These are phyloP conservation scores for Spinellus fusiger DNA, from an alignment of 192 early-diverging fungal species.

Conservation along the genomic window DNA sequence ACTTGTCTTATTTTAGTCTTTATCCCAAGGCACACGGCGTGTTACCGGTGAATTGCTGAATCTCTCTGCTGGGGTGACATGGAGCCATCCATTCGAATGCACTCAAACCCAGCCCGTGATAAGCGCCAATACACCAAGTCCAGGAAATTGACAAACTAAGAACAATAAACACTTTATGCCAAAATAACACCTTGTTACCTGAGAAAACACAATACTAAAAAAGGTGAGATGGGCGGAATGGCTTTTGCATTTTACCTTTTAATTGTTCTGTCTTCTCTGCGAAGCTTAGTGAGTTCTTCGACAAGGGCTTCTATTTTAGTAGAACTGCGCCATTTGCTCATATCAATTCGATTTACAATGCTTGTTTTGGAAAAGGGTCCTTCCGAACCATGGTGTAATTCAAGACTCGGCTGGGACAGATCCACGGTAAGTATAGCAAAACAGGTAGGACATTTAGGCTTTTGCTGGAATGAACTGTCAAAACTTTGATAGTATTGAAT, in stretches of 20 bases:
- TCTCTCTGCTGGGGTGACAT: constrained; percentile 79
- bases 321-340: constrained; percentile 79
- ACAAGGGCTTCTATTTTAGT: constrained; percentile 95
- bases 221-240: too few relatives aligned
- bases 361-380: constrained; percentile 44
- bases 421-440: constrained; percentile 73
- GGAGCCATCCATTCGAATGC: constrained; percentile 80
- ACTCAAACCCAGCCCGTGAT: constrained; percentile 78
- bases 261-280: constrained; percentile 63
- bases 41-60: constrained; percentile 54
- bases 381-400: constrained; percentile 22
- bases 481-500: constrained; percentile 30
- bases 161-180: constrained; percentile 48
- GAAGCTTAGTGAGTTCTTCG: constrained; percentile 74
- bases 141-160: constrained; percentile 82
- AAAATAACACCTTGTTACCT: constrained; percentile 8
- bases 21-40: neutral
- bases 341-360: constrained; percentile 91
- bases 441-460: constrained; percentile 75
- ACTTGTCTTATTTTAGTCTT: constrained; percentile 6
- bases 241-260: constrained; percentile 70
- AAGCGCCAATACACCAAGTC: constrained; percentile 91
- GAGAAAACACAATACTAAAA: constrained; percentile 35
- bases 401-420: constrained; percentile 50
- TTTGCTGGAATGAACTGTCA: constrained; percentile 19